Base-by-base conservation (phyloP, 805 yeast genomes). In the Zygosaccharomyces siamensis region DNA sequence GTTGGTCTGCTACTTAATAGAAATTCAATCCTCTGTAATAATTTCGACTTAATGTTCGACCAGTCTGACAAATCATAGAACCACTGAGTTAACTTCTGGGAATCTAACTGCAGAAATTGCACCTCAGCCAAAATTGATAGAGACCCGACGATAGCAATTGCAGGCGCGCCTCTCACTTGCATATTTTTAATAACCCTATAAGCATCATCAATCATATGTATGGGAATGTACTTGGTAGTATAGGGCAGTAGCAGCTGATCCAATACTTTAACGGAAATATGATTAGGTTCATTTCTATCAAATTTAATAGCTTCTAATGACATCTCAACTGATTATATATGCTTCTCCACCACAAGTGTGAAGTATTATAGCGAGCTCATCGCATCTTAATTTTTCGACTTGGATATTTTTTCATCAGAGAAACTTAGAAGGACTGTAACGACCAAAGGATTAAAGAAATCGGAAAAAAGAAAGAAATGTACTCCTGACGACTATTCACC, bases 101-200 rank as follows among this genome's bases (percentile, higher is more conserved):
- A 52, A 2, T 63, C 65, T 27, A 50, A 55, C 31, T 52, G 63
- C 43, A 71, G 42, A 59, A 62, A 59, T 48, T 68, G 69, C 3
- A 80, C 67, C 55, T 92, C 97, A n/a, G 86, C 81, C 1, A 87
- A 83, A 3, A 92, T 77, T 2, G 96, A 79, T 51, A 90, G 76
- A 1, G 89, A 82, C 4, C 96, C 98, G 2, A 92, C 97, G 49
- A 92, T 87, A 53, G 97, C 97, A 63, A 92, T 92, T 1, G 98
- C 98, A 0, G 99, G 99, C 0, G 99, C 99, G 33, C 99, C 99
- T 64, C 99, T 77, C 4, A 95, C 97, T 60, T 87, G 89, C 99
- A 92, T 92, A 49, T 75, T 75, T 62, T 81, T 83, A 66, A 92
- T 92, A n/a, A 86, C 95, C 16, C 76, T 74, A 67, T 71, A 88